A percentile compares a stretch with the other conserved stretches of the same genome.
These are phyloP conservation scores for Rauvolfia tetraphylla DNA, from an alignment of 257 asterid genomes.

Conservation along the genomic window DNA sequence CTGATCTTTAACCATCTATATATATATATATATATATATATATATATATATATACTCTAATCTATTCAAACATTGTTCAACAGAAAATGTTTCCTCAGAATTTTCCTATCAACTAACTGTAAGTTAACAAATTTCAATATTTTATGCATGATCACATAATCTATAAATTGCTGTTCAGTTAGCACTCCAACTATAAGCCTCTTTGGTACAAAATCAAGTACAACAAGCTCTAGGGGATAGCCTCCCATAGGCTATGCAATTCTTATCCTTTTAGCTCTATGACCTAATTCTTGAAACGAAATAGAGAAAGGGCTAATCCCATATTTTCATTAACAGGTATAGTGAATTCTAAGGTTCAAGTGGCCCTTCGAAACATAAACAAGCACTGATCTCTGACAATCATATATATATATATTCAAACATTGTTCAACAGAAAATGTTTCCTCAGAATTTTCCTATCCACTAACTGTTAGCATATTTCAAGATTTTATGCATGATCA, in stretches of 20 bases:
- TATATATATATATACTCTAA: too few relatives aligned
- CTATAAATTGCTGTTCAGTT: background rate
- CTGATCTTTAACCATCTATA: too few relatives aligned
- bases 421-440: background rate
- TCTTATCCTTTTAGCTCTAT: background rate
- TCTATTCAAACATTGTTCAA: background rate
- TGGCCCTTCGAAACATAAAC: background rate
- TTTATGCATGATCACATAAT: background rate
- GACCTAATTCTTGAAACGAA: background rate
- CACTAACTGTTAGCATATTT: background rate
- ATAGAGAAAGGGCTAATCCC: background rate
- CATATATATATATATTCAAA: background rate
- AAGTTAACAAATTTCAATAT: too few relatives aligned
- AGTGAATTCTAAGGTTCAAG: background rate
- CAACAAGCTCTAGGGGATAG: background rate
- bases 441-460: background rate
- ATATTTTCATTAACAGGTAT: background rate
- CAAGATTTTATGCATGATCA: background rate
- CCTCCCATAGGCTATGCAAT: too few relatives aligned
- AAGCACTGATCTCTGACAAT: background rate
- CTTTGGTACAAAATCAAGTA: too few relatives aligned
- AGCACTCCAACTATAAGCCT: too few relatives aligned
- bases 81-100: background rate
- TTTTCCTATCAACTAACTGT: background rate
- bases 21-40: too few relatives aligned